These are phyloP conservation scores for Glycine latifolia DNA, from an alignment of 306 rosid species.

Conservation along the genomic window DNA sequence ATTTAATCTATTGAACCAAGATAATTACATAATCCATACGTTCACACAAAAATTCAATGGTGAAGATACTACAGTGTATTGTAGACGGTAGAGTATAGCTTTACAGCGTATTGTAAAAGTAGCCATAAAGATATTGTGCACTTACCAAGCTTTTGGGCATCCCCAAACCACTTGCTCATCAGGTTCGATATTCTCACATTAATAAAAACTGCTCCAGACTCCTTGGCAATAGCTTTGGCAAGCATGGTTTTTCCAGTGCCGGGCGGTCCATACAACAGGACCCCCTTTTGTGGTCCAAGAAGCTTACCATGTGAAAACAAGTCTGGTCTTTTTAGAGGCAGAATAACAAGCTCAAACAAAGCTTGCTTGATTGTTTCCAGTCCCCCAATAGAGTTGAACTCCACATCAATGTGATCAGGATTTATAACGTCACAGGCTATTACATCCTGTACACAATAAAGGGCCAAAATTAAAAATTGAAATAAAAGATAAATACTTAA, in stretches of 20 bases:
- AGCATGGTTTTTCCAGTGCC: conserved; percentile 99
- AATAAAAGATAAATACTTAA: no score
- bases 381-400: conserved; percentile 90
- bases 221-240: conserved; percentile 98
- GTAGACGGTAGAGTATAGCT: neutral
- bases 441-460: conserved; percentile 70
- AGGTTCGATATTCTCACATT: conserved; percentile 91
- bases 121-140: conserved; percentile 25
- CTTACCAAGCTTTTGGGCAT: conserved; percentile 98
- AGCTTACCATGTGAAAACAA: conserved; percentile 88
- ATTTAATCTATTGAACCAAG: conserved; percentile 3
- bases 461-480: neutral
- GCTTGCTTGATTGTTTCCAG: conserved; percentile 84
- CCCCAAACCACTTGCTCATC: conserved; percentile 99
- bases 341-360: conserved; percentile 87
- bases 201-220: conserved; percentile 94
- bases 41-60: neutral
- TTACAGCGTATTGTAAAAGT: conserved; percentile 5
- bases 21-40: neutral
- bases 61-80: neutral
- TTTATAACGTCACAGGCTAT: conserved; percentile 97
- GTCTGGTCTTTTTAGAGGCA: conserved; percentile 84
- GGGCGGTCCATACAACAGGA: conserved; percentile 92
- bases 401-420: conserved; percentile 91
- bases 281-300: conserved; percentile 96